Base-by-base conservation (phyloP, 2,329 filamentous ascomycete species). In the Purpureocillium lavendulum region DNA sequence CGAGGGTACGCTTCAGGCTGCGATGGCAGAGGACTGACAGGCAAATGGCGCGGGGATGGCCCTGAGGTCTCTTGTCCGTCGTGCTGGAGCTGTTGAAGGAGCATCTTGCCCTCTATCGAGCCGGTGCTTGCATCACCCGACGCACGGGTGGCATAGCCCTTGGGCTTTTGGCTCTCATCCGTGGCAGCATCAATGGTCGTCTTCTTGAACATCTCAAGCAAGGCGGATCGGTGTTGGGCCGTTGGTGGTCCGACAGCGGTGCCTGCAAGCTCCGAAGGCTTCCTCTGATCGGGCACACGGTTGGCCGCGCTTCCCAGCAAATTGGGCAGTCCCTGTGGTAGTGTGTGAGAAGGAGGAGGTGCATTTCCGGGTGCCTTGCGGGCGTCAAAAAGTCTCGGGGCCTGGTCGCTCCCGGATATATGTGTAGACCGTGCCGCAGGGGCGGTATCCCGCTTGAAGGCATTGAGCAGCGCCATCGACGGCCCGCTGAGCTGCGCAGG, bases 161-260 rank as follows among this genome's bases (percentile, higher is more conserved):
- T 10, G 5, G 21, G 21, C 10, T 26, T 26, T 10, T 10, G 21
- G 21, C 21, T 10, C 5, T 26, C 21, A 6, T 26, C 6, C 10
- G 21, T 10, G 10, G 21, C 21, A 26, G 21, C 21, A 26, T 26
- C 21, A 10, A 26, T 26, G 6, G 21, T 26, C 21, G 21, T 26
- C 21, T 26, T 67, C 44, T 73, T 75, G 56, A 79, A 76, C 61
- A 77, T 73, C 16, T 63, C 68, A 12, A 77, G 58, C 15, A 77
- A 57, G 7, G 68, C 61, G 14, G 64, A 67, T 16, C 70, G 67
- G 45, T 77, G 72, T 34, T 55, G 48, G 21, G 54, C 52, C 6
- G 41, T 44, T 4, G 45, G 43, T 1, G 46, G 42, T 17, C 45
- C 45, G 16, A 56, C 48, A 33, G 46, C 50, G 7, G 53, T 51